Evolutionary conservation across 306 rosid genomes (phyloP).

Genomic region (Senna siamea): DNA sequence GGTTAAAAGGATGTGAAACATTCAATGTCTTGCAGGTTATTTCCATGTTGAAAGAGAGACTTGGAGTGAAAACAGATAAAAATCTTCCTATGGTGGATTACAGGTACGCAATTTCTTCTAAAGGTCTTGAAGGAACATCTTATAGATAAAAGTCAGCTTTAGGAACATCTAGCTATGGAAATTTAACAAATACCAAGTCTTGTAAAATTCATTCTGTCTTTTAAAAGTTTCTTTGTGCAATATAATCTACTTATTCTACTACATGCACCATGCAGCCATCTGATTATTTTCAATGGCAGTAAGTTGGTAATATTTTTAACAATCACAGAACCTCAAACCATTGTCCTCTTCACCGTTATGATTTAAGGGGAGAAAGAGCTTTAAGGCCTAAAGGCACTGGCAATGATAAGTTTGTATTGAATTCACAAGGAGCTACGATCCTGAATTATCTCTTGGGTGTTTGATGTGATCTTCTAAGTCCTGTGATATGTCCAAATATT

Average conservation of each 20-base stretch:
- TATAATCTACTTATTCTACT: not conserved
- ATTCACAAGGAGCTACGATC: not conserved
- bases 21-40: slow-evolving; percentile 62
- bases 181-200: not conserved
- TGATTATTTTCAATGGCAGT: not conserved
- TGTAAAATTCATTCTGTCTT: too few species aligned
- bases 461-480: slow-evolving; percentile 6
- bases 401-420: not conserved
- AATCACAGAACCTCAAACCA: not conserved
- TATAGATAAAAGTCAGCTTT: slow-evolving; percentile 33
- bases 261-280: not conserved
- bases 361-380: not conserved
- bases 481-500: not conserved
- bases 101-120: slow-evolving; percentile 55
- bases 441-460: not conserved
- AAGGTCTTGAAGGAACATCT: slow-evolving; percentile 9
- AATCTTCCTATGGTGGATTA: slow-evolving; percentile 69
- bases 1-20: slow-evolving; percentile 33
- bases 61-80: slow-evolving; percentile 62
- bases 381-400: slow-evolving; percentile 17
- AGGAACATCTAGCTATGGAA: not conserved
- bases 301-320: not conserved
- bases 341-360: not conserved
- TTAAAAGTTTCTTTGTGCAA: not conserved
- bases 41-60: slow-evolving; percentile 73